These are phyloP conservation scores for Lobosporangium transversale DNA, from an alignment of 192 early-diverging fungal genomes.

Conservation along the genomic window DNA sequence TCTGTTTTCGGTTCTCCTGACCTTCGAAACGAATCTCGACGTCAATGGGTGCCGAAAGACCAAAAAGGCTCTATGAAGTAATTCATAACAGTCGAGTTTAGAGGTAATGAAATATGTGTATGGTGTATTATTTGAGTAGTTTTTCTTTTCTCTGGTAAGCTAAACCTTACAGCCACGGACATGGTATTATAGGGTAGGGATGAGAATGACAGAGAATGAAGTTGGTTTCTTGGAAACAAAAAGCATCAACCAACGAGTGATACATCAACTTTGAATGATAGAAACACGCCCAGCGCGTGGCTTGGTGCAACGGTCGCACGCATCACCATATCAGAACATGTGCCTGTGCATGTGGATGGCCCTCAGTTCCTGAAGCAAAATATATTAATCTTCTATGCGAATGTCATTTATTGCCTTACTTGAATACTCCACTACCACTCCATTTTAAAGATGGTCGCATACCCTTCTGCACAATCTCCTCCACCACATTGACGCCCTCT, in stretches of 20 bases:
- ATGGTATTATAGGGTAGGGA: not conserved
- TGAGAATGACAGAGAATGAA: not conserved
- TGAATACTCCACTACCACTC: slow-evolving; percentile 53
- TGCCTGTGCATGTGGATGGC: no score
- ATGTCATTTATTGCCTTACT: slow-evolving; percentile 19
- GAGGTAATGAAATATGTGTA: not conserved
- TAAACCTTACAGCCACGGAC: slow-evolving; percentile 11
- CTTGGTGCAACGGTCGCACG: no score
- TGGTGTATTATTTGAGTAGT: no score
- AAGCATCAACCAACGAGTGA: no score
- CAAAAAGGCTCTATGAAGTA: slow-evolving; percentile 70
- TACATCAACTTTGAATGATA: no score
- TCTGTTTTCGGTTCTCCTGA: slow-evolving; percentile 89
- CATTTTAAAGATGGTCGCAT: slow-evolving; percentile 51
- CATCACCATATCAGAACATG: no score
- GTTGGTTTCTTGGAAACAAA: not conserved
- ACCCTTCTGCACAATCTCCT: slow-evolving; percentile 58
- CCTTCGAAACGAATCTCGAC: slow-evolving; percentile 84
- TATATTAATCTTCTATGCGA: not conserved
- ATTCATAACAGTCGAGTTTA: no score
- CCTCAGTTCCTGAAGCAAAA: no score
- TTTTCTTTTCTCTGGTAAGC: no score
- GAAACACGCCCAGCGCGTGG: no score
- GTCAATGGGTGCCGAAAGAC: slow-evolving; percentile 86
- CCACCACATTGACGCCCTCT: slow-evolving; percentile 72